Base-by-base conservation (phyloP, 2,329 filamentous ascomycete species). In the Penicillium digitatum region DNA sequence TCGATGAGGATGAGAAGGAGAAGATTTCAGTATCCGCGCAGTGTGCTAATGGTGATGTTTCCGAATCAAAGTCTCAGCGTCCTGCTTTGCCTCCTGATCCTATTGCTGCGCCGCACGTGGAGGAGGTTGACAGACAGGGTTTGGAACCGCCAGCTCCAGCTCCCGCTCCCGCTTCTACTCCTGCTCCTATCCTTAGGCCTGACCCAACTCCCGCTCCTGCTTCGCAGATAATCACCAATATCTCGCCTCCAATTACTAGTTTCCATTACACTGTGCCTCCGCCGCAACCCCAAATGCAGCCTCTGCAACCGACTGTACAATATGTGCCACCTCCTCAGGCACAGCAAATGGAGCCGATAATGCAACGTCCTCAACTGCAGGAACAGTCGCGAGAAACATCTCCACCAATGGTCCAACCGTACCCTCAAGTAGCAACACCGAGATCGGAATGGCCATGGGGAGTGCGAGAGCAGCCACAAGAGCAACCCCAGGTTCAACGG, bases 301-400 rank as follows among this genome's bases (percentile, higher is more conserved):
- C 49, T 8, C 1, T 22, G 6, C 52, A 54, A 9, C 52, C 52
- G 8, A 16, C 39, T 3, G 27, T 54, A 45, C 66, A 81, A 45
- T 86, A 85, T 64, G 78, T 78, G 51, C 82, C 83, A 2, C 77
- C 86, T 7, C 79, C 84, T 3, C 80, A 84, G 57, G 73, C 53
- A 39, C 63, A 69, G 10, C 76, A 80, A 20, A 22, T n/a, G 16
- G 24, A 42, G 26, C 47, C 48, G 6, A 22, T 22, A 20, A 6
- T 18, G 2, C 40, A 40, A 37, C 40, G 47, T 11, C 48, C 43
- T 8, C 39, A 40, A 14, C 10, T 18, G 16, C 29, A 46, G 14
- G 53, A 51, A 11, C 5, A n/a, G 3, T 26, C 47, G 0, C 32
- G 52, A 20, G 52, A 10, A 34, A 34, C 45, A 1, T 2, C 24